Conservation (phyloP, 1,284 basidiomycete genomes). For the Fomes fomentarius region DNA sequence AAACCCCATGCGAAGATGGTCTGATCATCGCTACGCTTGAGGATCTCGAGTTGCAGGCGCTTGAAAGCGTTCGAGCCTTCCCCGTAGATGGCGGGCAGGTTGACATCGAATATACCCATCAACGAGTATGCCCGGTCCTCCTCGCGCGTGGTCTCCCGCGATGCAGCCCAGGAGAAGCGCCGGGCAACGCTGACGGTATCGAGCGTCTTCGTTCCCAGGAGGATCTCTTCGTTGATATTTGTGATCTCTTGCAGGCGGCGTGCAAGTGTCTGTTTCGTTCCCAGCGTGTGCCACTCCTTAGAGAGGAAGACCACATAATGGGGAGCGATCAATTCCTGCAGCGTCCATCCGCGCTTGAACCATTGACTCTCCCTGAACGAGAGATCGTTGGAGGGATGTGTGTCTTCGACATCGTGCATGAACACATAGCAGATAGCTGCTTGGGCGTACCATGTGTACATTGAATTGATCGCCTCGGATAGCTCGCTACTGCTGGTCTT, state of each 20-base stretch:
- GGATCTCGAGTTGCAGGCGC: slow-evolving; percentile 11
- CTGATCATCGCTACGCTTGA: not conserved
- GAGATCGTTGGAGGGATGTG: not conserved
- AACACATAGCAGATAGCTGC: slow-evolving; percentile 15
- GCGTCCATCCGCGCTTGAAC: slow-evolving; percentile 16
- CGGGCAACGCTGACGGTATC: slow-evolving; percentile 5
- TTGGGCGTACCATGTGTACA: slow-evolving; percentile 13
- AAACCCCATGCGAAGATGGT: slow-evolving; percentile 13
- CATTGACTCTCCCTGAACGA: slow-evolving; percentile 5
- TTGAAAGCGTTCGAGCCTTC: slow-evolving; percentile 10
- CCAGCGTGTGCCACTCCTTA: slow-evolving; percentile 5
- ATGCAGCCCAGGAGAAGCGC: slow-evolving; percentile 13
- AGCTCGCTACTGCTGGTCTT: slow-evolving; percentile 6
- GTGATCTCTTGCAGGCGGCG: not conserved
- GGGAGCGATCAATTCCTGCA: slow-evolving; percentile 12
- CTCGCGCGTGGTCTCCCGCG: not conserved
- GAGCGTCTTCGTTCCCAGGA: not conserved
- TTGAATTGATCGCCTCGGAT: slow-evolving; percentile 19
- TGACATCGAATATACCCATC: slow-evolving; percentile 13
- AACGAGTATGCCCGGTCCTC: slow-evolving; percentile 13
- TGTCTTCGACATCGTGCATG: slow-evolving; percentile 10
- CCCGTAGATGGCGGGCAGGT: slow-evolving; percentile 12
- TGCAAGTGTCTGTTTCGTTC: slow-evolving; percentile 1
- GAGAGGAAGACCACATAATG: slow-evolving; percentile 6
- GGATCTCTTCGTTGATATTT: slow-evolving; percentile 4